Conservation (phyloP, 768 basidiomycete genomes). For the Boletus vinaceobasis region DNA sequence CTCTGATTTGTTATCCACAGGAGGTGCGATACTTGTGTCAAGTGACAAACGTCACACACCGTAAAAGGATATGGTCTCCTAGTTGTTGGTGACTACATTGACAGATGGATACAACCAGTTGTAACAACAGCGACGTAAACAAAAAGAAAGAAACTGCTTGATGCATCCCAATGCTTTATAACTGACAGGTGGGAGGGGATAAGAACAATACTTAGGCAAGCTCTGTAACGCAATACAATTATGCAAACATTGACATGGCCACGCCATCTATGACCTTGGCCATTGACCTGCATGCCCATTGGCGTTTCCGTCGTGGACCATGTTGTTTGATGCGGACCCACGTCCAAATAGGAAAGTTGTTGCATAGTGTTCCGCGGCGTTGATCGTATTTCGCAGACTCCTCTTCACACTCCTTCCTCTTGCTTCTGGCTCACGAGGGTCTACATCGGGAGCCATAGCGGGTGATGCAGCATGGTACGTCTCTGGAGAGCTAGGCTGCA, state of each 20-base stretch:
- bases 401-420: conserved; percentile 62
- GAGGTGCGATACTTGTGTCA: neutral
- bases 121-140: conserved; percentile 23
- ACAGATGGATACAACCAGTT: conserved; percentile 20
- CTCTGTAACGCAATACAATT: conserved; percentile 8
- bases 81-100: conserved; percentile 18
- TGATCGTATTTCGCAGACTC: conserved; percentile 63
- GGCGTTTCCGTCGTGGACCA: conserved; percentile 20
- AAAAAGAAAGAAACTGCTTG: conserved; percentile 4
- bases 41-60: conserved; percentile 2
- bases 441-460: conserved; percentile 28
- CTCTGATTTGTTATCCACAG: neutral
- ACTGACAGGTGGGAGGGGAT: neutral
- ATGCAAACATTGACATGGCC: conserved; percentile 2
- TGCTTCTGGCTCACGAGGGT: conserved; percentile 37
- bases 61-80: conserved; percentile 9
- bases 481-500: conserved; percentile 37
- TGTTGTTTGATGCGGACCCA: conserved; percentile 27
- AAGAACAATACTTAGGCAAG: conserved; percentile 5
- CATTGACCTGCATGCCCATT: conserved; percentile 24
- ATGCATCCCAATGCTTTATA: conserved; percentile 13
- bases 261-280: conserved; percentile 21
- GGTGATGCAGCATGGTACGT: conserved; percentile 40
- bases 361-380: conserved; percentile 68
- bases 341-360: conserved; percentile 63